These are phyloP conservation scores for Hypsizygus ulmarius DNA, from an alignment of 1,284 basidiomycete genomes.

Conservation along the genomic window DNA sequence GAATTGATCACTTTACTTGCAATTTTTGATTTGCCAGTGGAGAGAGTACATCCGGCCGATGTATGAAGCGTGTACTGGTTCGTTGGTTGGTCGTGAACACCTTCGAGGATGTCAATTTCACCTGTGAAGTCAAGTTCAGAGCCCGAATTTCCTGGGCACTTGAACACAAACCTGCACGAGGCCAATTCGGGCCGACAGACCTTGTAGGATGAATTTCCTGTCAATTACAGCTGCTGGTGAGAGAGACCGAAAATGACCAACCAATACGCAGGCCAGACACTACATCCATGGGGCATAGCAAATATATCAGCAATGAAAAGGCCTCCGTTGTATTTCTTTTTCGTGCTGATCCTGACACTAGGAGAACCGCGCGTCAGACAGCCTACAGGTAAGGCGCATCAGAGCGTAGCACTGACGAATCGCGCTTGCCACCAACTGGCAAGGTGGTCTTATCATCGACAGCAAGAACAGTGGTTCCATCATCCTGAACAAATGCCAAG, in stretches of 20 bases:
- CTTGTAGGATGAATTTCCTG: constrained; percentile 7
- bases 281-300: constrained; percentile 77
- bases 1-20: constrained; percentile 36
- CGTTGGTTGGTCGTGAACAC: constrained; percentile 52
- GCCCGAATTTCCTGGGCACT: neutral
- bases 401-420: constrained; percentile 49
- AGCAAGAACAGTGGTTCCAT: constrained; percentile 53
- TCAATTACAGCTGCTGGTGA: neutral
- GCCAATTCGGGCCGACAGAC: constrained; percentile 68
- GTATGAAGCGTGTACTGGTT: constrained; percentile 79
- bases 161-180: constrained; percentile 45
- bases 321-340: constrained; percentile 64
- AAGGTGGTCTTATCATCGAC: constrained; percentile 60
- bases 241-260: constrained; percentile 5
- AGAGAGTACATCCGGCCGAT: constrained; percentile 53
- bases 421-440: constrained; percentile 50
- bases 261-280: constrained; percentile 79
- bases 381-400: neutral
- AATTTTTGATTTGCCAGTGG: constrained; percentile 29
- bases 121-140: constrained; percentile 25
- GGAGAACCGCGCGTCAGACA: constrained; percentile 4
- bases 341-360: constrained; percentile 71
- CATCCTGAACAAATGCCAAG: constrained; percentile 57
- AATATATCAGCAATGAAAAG: constrained; percentile 79
- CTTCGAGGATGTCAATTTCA: constrained; percentile 76